These are phyloP conservation scores for Eimeria sp. DNA, from an alignment of 169 alveolate species.

Conservation along the genomic window DNA sequence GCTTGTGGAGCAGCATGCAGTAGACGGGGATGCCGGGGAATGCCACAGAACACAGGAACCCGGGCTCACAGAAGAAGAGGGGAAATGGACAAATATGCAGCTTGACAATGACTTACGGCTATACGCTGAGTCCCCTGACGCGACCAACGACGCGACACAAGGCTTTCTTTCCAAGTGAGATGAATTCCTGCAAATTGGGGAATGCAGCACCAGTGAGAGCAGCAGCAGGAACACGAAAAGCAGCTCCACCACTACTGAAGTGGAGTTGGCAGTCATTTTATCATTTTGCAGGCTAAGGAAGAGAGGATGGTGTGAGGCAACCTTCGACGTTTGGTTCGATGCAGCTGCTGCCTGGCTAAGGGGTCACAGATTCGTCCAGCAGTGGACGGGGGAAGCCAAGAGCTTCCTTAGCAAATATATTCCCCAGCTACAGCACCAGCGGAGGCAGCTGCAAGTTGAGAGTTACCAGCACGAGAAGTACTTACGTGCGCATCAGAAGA, in stretches of 20 bases:
- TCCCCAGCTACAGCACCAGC: conserved; percentile 41
- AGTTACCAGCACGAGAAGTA: neutral
- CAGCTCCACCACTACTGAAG: neutral
- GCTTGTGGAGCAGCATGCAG: conserved; percentile 28
- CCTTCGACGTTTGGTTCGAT: conserved; percentile 95
- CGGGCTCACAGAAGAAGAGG: neutral
- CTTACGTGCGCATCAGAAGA: neutral
- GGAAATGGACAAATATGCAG: conserved; percentile 3
- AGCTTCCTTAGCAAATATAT: neutral
- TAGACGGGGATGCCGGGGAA: neutral
- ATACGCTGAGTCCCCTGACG: conserved; percentile 37
- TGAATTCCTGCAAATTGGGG: neutral
- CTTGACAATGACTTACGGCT: conserved; percentile 28
- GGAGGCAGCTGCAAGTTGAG: neutral
- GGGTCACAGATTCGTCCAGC: conserved; percentile 48
- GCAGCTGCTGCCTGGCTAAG: conserved; percentile 89
- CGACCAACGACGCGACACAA: neutral
- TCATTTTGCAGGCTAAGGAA: conserved; percentile 16
- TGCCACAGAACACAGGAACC: neutral
- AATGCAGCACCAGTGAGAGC: neutral
- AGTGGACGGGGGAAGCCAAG: conserved; percentile 35
- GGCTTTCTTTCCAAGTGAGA: conserved; percentile 28
- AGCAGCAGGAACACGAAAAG: neutral
- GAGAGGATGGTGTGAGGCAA: conserved; percentile 24
- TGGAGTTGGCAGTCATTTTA: neutral